phyloP scores from a whole-genome alignment of 371 early-diverging fungal species.

The Syncephalis plumigaleata region DNA sequence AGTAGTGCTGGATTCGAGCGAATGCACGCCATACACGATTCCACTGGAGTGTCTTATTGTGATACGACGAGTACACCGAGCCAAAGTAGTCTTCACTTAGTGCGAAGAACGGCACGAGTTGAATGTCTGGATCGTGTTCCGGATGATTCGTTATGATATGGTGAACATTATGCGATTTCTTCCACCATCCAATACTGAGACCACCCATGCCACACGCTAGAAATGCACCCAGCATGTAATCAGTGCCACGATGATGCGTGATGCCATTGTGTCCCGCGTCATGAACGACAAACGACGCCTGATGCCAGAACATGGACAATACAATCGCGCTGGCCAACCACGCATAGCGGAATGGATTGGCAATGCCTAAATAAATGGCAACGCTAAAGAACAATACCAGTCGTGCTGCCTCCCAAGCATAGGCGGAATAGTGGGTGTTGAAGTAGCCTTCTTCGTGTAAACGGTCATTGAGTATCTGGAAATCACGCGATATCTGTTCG shows the following conservation, averaged over 20 bases:
- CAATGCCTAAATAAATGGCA: conserved; percentile 41
- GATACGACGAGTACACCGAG: conserved; percentile 82
- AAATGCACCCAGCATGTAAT: conserved; percentile 64
- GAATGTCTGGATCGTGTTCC: conserved; percentile 93
- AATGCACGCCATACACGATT: conserved; percentile 57
- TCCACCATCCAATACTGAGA: conserved; percentile 92
- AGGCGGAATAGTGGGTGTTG: conserved; percentile 56
- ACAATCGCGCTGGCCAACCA: conserved; percentile 30
- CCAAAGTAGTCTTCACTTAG: conserved; percentile 62
- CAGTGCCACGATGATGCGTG: conserved; percentile 50
- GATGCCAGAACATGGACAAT: conserved; percentile 77
- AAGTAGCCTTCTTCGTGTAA: conserved; percentile 27
- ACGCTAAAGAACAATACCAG: conserved; percentile 34
- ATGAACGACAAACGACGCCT: conserved; percentile 81
- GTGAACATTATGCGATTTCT: conserved; percentile 87
- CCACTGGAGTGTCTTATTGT: conserved; percentile 61
- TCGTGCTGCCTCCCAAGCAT: conserved; percentile 51
- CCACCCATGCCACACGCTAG: conserved; percentile 76
- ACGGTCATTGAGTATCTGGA: conserved; percentile 39
- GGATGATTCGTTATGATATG: conserved; percentile 79
- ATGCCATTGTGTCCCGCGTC: conserved; percentile 92
- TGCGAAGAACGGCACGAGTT: conserved; percentile 91
- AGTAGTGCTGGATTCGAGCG: conserved; percentile 62
- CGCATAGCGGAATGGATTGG: conserved; percentile 33
- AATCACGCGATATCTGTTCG: conserved; percentile 18